phyloP scores from a whole-genome alignment of 1,284 basidiomycete species.

The Apiotrichum siamense region DNA sequence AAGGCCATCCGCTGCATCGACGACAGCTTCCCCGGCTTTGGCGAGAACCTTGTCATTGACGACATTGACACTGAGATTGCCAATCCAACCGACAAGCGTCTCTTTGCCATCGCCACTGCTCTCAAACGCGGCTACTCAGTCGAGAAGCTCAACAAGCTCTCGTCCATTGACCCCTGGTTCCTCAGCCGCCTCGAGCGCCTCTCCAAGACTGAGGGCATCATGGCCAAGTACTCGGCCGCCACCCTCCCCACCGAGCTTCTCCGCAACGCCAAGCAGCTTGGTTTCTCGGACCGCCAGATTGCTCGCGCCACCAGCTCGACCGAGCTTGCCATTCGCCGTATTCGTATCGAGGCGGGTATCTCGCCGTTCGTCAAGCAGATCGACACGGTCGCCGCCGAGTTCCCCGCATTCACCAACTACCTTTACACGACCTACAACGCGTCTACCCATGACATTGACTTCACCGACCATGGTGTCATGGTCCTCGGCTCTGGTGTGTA shows the following conservation, averaged over 20 bases:
- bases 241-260: conserved; percentile 63
- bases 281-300: conserved; percentile 91
- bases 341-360: conserved; percentile 78
- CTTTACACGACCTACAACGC: conserved; percentile 98
- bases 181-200: conserved; percentile 79
- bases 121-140: conserved; percentile 90
- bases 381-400: conserved; percentile 97
- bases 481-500: conserved; percentile 97
- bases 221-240: conserved; percentile 62
- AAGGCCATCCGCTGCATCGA: conserved; percentile 97
- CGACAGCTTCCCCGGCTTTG: conserved; percentile 87
- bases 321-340: conserved; percentile 56
- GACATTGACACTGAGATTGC: conserved; percentile 73
- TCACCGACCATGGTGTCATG: conserved; percentile 90
- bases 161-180: conserved; percentile 98
- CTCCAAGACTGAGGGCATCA: conserved; percentile 66
- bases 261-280: conserved; percentile 84
- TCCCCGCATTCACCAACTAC: conserved; percentile 98
- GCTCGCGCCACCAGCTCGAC: conserved; percentile 64
- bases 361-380: conserved; percentile 96
- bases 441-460: conserved; percentile 80
- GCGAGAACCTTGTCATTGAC: conserved; percentile 60
- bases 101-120: conserved; percentile 95
- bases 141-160: conserved; percentile 94
- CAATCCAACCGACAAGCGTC: conserved; percentile 67